These are phyloP conservation scores for Diospyros lotus DNA, from an alignment of 148 eudicot genomes.

Conservation along the genomic window DNA sequence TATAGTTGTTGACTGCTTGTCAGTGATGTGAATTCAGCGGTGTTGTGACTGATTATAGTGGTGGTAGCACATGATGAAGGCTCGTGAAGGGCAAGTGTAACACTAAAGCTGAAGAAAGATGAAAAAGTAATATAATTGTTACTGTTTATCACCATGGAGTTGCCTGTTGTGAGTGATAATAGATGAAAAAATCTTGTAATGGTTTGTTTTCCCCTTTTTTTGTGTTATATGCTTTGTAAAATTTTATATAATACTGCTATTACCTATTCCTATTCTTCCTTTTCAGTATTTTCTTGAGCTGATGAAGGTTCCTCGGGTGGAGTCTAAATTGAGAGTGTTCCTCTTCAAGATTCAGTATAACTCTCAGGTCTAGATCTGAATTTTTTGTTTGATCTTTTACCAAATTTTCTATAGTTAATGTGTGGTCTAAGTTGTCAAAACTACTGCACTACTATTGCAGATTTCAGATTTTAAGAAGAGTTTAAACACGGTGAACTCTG, in stretches of 20 bases:
- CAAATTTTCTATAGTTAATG: slow-evolving; percentile 1
- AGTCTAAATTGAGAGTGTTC: slow-evolving; percentile 67
- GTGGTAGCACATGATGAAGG: not conserved
- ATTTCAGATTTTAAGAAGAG: slow-evolving; percentile 68
- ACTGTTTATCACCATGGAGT: too few relatives aligned
- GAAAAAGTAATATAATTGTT: not conserved
- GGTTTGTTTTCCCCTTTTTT: slow-evolving; percentile 9
- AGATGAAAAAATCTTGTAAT: not conserved
- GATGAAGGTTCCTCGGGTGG: too few relatives aligned
- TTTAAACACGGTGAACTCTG: slow-evolving; percentile 70
- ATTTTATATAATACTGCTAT: too few relatives aligned
- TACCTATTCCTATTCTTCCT: too few relatives aligned
- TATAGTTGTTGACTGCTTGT: too few relatives aligned
- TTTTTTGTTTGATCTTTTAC: not conserved
- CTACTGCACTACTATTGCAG: slow-evolving; percentile 36
- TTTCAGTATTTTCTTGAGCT: too few relatives aligned
- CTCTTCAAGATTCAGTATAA: slow-evolving; percentile 93
- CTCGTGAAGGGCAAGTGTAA: not conserved
- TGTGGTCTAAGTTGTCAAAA: slow-evolving; percentile 11
- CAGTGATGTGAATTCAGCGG: too few relatives aligned
- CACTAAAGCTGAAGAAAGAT: slow-evolving; percentile 4
- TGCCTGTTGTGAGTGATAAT: not conserved
- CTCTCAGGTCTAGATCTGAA: slow-evolving; percentile 56
- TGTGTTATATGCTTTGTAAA: slow-evolving; percentile 1
- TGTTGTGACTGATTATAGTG: not conserved